Evolutionary conservation across 2,329 filamentous ascomycete genomes (phyloP), one percentile per base, ranked within the genome.

Genomic region (Cytospora mali): DNA sequence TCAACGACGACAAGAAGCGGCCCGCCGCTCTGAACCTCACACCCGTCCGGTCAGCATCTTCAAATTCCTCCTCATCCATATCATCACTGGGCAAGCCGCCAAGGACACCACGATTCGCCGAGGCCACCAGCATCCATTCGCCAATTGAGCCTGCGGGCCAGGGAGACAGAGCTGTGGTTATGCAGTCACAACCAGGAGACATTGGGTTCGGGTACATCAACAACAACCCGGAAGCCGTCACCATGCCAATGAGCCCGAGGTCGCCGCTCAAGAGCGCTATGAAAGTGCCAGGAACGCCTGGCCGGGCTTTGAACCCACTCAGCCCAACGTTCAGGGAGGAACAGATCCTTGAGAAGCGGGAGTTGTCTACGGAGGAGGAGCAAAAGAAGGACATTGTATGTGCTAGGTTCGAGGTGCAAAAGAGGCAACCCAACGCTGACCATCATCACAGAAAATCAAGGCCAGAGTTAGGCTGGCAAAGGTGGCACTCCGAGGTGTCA

Each of bases 281-380:
- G 82, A 96, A 86, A 79, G 88, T 91, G 21, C 93, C 94, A 5
- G 92, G 93, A 23, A 94, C 92, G 2, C 88, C 91, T 5, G 91
- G 84, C 29, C 85, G 89, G 70, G 85, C 84, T 66, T 78, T 93
- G 58, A 95, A 94, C 75, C 90, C 91, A 23, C 79, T 97, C 68
- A 97, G 93, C 77, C 93, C 94, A 48, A 97, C 93, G 0, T 98
- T 97, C 75, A 84, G 85, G 57, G 91, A 98, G 78, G 94, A 97
- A 77, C 87, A 94, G 56, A 77, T 90, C 5, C 79, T 98, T 33
- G 94, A 97, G 79, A 93, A 94, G 81, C 85, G 88, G 62, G 94
- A 98, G 74, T 83, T 83, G 62, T 75, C 81, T 66, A 94, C 94
- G 0, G 93, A 97, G 63, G 91, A 93, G 77, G 86, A 94, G 74